Percentiles rank a stretch among this genome's conserved stretches.
phyloP scores from a whole-genome alignment of 352 stramenopile genomes.

The Phytopythium mirpurense region DNA sequence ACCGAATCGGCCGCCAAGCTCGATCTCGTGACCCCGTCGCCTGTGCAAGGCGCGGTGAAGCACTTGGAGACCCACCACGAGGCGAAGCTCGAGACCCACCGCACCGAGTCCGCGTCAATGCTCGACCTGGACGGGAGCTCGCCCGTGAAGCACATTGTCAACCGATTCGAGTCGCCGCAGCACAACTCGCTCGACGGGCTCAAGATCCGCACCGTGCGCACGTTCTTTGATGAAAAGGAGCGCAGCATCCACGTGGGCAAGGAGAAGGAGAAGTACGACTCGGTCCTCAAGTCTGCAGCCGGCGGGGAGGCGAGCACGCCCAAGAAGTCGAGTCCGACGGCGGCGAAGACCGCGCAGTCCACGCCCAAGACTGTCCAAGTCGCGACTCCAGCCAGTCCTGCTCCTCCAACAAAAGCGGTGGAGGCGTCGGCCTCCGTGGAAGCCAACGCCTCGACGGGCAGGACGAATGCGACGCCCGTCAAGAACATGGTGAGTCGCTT shows the following conservation, averaged over 20 bases:
- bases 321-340: background rate
- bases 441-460: background rate
- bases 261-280: slow-evolving; percentile 33
- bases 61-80: slow-evolving; percentile 26
- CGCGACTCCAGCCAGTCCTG: background rate
- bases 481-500: slow-evolving; percentile 42
- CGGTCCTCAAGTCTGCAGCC: slow-evolving; percentile 10
- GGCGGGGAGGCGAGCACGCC: slow-evolving; percentile 18
- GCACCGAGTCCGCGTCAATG: slow-evolving; percentile 23
- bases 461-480: slow-evolving; percentile 9
- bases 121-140: slow-evolving; percentile 20
- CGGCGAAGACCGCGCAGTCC: background rate
- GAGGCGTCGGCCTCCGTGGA: background rate
- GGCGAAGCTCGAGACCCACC: slow-evolving; percentile 14
- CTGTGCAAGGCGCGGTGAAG: slow-evolving; percentile 11
- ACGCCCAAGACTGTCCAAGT: background rate
- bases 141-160: slow-evolving; percentile 42
- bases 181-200: slow-evolving; percentile 39
- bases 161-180: slow-evolving; percentile 51
- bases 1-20: slow-evolving; percentile 22
- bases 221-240: slow-evolving; percentile 42
- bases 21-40: slow-evolving; percentile 14
- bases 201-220: slow-evolving; percentile 48
- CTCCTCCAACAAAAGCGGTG: background rate
- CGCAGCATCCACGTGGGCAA: slow-evolving; percentile 27